phyloP scores from a whole-genome alignment of 352 stramenopile species.

The Halophytophthora batemanensis region DNA sequence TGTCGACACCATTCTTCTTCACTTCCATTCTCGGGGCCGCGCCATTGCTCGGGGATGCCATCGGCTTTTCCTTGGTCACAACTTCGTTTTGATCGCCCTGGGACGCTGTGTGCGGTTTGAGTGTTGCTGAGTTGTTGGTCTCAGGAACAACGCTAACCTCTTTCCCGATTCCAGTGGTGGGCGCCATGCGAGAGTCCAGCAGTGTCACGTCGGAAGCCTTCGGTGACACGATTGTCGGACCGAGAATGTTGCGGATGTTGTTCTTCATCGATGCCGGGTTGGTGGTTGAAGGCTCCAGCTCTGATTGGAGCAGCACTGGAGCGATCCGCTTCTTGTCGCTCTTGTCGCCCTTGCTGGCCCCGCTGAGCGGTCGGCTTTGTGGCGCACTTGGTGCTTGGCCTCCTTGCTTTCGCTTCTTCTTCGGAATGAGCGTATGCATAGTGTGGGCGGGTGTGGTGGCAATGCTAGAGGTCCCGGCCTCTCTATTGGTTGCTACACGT shows the following conservation, averaged over 20 bases:
- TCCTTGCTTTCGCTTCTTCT: slow-evolving; percentile 45
- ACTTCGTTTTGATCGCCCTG: slow-evolving; percentile 7
- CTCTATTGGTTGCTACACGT: slow-evolving; percentile 6
- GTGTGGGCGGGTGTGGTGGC: slow-evolving; percentile 7
- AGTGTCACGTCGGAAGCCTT: slow-evolving; percentile 47
- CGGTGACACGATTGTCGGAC: slow-evolving; percentile 48
- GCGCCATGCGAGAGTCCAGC: slow-evolving; percentile 55
- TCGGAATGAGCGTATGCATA: slow-evolving; percentile 59
- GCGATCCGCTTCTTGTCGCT: slow-evolving; percentile 68
- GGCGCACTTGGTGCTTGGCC: slow-evolving; percentile 2
- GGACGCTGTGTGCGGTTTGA: slow-evolving; percentile 9
- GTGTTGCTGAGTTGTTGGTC: slow-evolving; percentile 16
- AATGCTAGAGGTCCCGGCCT: slow-evolving; percentile 5
- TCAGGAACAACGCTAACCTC: slow-evolving; percentile 25
- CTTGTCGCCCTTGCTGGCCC: slow-evolving; percentile 51
- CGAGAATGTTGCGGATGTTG: slow-evolving; percentile 78
- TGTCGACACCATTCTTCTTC: slow-evolving; percentile 31
- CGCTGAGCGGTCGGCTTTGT: slow-evolving; percentile 20
- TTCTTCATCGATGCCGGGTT: slow-evolving; percentile 70
- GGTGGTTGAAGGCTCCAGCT: slow-evolving; percentile 10
- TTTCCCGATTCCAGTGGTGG: slow-evolving; percentile 13
- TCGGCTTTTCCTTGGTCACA: slow-evolving; percentile 9
- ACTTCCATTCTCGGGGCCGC: slow-evolving; percentile 16
- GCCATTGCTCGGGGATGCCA: slow-evolving; percentile 5
- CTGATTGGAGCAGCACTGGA: slow-evolving; percentile 43